These are phyloP conservation scores for Bacterosira constricta DNA, from an alignment of 108 stramenopile genomes.

Conservation along the genomic window DNA sequence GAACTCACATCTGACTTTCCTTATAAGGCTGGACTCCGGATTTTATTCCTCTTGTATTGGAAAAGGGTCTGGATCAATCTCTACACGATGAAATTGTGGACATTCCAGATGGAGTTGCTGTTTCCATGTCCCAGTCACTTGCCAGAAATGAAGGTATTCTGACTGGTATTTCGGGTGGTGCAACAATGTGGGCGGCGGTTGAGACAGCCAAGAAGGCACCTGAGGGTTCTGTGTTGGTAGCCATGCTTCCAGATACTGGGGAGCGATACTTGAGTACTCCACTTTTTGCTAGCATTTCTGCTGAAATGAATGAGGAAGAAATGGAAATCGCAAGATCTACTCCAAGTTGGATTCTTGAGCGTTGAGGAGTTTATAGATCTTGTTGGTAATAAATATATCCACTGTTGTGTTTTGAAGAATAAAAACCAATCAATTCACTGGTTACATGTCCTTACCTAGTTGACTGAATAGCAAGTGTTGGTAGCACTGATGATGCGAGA, in stretches of 20 bases:
- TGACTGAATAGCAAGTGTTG: too few relatives aligned
- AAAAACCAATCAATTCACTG: background rate
- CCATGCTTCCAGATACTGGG: slow-evolving; percentile 84
- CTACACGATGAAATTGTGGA: slow-evolving; percentile 56
- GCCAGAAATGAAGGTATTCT: slow-evolving; percentile 83
- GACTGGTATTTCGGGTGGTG: slow-evolving; percentile 76
- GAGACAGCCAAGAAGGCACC: slow-evolving; percentile 72
- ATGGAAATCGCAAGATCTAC: slow-evolving; percentile 60
- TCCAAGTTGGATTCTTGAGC: slow-evolving; percentile 52
- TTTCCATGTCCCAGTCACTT: slow-evolving; percentile 58
- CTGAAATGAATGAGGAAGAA: slow-evolving; percentile 87
- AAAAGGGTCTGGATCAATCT: slow-evolving; percentile 40
- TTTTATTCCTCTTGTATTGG: slow-evolving; percentile 76
- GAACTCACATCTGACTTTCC: slow-evolving; percentile 5
- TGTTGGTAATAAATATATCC: too few relatives aligned
- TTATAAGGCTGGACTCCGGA: slow-evolving; percentile 80
- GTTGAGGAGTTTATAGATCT: background rate
- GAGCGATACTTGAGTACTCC: slow-evolving; percentile 85
- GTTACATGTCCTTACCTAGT: too few relatives aligned
- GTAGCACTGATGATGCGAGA: too few relatives aligned
- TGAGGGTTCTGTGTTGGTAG: slow-evolving; percentile 63
- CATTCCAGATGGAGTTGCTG: slow-evolving; percentile 57
- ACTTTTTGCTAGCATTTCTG: slow-evolving; percentile 70
- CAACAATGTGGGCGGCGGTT: slow-evolving; percentile 68
- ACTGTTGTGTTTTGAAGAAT: background rate